These are phyloP conservation scores for Aspergillus unguis DNA, from an alignment of 2,329 filamentous ascomycete species.

Conservation along the genomic window DNA sequence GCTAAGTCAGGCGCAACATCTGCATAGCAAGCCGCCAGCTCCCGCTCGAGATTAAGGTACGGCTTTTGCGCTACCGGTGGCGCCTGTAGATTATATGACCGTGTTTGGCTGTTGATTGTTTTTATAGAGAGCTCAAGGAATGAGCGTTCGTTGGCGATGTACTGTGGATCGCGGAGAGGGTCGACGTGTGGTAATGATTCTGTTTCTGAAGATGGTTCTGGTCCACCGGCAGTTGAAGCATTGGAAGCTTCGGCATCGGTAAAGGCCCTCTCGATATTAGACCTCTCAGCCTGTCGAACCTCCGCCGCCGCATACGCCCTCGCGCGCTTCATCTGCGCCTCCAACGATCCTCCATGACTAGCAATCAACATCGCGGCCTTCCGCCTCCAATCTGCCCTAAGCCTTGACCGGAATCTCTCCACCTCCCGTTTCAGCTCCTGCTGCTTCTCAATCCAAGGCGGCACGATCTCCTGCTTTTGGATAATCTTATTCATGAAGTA, in stretches of 20 bases:
- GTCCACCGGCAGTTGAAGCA: slow-evolving; percentile 5
- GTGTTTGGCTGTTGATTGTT: slow-evolving; percentile 73
- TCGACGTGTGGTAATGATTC: slow-evolving; percentile 33
- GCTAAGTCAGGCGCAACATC: slow-evolving; percentile 78
- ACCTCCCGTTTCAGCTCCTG: slow-evolving; percentile 75
- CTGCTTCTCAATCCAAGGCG: slow-evolving; percentile 98
- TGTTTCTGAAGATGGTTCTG: slow-evolving; percentile 9
- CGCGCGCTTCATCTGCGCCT: slow-evolving; percentile 69
- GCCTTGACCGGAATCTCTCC: slow-evolving; percentile 66
- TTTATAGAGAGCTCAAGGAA: slow-evolving; percentile 75
- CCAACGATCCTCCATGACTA: slow-evolving; percentile 69
- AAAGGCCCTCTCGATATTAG: slow-evolving; percentile 26
- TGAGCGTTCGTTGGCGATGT: slow-evolving; percentile 67
- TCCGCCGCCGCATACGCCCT: slow-evolving; percentile 75
- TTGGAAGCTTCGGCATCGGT: slow-evolving; percentile 9
- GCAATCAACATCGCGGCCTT: slow-evolving; percentile 78
- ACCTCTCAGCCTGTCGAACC: slow-evolving; percentile 32
- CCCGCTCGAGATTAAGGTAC: slow-evolving; percentile 79
- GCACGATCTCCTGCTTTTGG: slow-evolving; percentile 89
- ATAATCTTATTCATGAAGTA: slow-evolving; percentile 99
- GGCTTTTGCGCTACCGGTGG: slow-evolving; percentile 90
- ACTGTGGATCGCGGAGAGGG: slow-evolving; percentile 75
- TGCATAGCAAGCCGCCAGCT: slow-evolving; percentile 76
- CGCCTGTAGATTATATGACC: slow-evolving; percentile 93
- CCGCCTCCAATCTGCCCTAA: slow-evolving; percentile 79